These are phyloP conservation scores for Fusarium verticillioides DNA, from an alignment of 2,329 filamentous ascomycete species.

Conservation along the genomic window DNA sequence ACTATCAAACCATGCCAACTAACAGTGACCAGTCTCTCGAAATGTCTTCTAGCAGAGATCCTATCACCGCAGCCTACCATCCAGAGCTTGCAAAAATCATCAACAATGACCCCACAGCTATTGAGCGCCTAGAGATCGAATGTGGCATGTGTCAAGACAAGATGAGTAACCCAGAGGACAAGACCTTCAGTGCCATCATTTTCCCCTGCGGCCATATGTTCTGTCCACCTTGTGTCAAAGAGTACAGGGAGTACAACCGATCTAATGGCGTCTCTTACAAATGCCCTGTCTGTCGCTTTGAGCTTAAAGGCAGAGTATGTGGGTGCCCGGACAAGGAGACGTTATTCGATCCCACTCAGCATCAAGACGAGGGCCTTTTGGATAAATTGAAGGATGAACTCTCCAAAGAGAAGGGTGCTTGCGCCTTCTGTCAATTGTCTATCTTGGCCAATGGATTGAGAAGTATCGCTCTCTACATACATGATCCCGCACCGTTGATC, in stretches of 20 bases:
- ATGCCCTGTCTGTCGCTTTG: conserved; percentile 2
- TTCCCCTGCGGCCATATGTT: conserved; percentile 19
- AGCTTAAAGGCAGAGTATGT: neutral
- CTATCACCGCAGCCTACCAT: neutral
- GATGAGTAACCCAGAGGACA: neutral
- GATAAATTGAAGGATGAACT: neutral
- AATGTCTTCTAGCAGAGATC: neutral
- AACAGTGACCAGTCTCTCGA: neutral
- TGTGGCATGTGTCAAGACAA: conserved; percentile 9
- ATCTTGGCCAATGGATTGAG: neutral
- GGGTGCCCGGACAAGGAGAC: neutral
- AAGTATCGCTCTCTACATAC: neutral
- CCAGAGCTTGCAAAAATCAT: neutral
- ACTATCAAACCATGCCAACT: too few species aligned
- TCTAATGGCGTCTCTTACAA: accelerated
- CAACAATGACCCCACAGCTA: neutral
- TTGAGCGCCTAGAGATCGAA: neutral
- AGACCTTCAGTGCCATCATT: neutral
- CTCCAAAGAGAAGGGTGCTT: accelerated
- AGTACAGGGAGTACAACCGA: neutral
- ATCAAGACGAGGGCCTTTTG: neutral
- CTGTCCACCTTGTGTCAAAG: neutral
- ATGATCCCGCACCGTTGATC: neutral
- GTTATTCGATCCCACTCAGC: neutral
- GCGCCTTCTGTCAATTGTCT: neutral